A percentile compares a stretch with the other conserved stretches of the same genome.
phyloP scores from a whole-genome alignment of 495 filamentous ascomycete genomes.

The Aspergillus panamensis region DNA sequence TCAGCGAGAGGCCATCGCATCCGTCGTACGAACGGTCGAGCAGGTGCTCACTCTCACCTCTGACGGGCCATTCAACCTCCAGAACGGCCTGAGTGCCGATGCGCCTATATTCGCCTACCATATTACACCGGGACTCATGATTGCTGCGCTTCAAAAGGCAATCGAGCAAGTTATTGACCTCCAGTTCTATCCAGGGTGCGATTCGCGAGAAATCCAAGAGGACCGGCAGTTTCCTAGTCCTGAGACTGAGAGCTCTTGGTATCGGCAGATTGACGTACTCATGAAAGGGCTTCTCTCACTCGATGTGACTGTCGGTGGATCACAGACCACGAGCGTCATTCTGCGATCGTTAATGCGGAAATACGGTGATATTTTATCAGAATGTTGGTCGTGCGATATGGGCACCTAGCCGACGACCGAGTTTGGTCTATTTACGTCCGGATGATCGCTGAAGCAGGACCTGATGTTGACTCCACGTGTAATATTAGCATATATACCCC shows the following conservation, averaged over 20 bases:
- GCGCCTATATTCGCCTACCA: slow-evolving; percentile 6
- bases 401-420: neutral
- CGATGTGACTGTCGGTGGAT: slow-evolving; percentile 27
- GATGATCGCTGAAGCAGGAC: neutral
- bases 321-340: slow-evolving; percentile 15
- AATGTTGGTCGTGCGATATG: slow-evolving; percentile 25
- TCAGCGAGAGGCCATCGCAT: neutral
- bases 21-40: neutral
- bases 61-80: slow-evolving; percentile 24
- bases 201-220: neutral
- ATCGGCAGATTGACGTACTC: slow-evolving; percentile 18
- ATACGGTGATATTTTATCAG: slow-evolving; percentile 26
- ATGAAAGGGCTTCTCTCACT: slow-evolving; percentile 27
- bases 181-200: neutral
- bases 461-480: neutral
- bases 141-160: slow-evolving; percentile 20
- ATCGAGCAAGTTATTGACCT: slow-evolving; percentile 16
- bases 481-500: neutral
- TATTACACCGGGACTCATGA: slow-evolving; percentile 24
- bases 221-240: neutral
- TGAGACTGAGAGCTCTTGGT: slow-evolving; percentile 6
- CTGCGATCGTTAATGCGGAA: slow-evolving; percentile 14
- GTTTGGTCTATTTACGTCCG: neutral
- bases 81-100: slow-evolving; percentile 16
- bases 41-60: neutral